Percentiles rank a stretch among this genome's conserved stretches.
These are phyloP conservation scores for Suhomyces emberorum DNA, from an alignment of 805 yeast genomes.

Conservation along the genomic window DNA sequence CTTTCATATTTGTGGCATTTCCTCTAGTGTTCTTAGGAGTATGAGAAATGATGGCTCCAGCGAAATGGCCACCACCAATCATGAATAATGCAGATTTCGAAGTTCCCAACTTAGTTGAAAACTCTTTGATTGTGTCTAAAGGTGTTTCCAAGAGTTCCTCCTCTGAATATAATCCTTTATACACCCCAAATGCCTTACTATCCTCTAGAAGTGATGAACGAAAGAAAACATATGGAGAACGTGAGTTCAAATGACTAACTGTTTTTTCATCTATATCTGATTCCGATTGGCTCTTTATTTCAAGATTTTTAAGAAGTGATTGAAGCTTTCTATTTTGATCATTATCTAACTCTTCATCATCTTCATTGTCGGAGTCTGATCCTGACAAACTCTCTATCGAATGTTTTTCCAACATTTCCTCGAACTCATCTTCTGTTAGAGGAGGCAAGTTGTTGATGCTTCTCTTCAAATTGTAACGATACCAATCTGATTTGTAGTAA, in stretches of 20 bases:
- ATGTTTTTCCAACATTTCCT: conserved; percentile 46
- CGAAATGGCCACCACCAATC: conserved; percentile 98
- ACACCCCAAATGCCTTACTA: conserved; percentile 58
- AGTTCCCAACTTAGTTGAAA: conserved; percentile 23
- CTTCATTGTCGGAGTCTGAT: conserved; percentile 35
- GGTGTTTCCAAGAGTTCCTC: conserved; percentile 45
- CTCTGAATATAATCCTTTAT: conserved; percentile 57
- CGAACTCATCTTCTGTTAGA: conserved; percentile 57
- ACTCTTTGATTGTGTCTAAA: conserved; percentile 39
- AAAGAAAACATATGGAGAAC: conserved; percentile 66
- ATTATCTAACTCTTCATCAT: conserved; percentile 21
- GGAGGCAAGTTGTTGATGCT: conserved; percentile 41
- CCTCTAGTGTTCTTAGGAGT: conserved; percentile 55
- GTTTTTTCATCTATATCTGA: conserved; percentile 31
- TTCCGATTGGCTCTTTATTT: conserved; percentile 8
- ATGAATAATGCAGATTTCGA: conserved; percentile 74
- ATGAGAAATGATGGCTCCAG: conserved; percentile 89
- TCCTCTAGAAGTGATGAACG: conserved; percentile 45
- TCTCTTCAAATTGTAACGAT: conserved; percentile 59
- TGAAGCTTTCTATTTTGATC: conserved; percentile 22
- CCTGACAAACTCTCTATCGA: conserved; percentile 61
- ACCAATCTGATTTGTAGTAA: conserved; percentile 55
- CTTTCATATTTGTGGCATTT: conserved; percentile 45
- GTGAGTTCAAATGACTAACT: conserved; percentile 58
- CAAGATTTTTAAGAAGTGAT: conserved; percentile 22